These are phyloP conservation scores for Aspergillus bridgeri DNA, from an alignment of 495 filamentous ascomycete genomes.

Conservation along the genomic window DNA sequence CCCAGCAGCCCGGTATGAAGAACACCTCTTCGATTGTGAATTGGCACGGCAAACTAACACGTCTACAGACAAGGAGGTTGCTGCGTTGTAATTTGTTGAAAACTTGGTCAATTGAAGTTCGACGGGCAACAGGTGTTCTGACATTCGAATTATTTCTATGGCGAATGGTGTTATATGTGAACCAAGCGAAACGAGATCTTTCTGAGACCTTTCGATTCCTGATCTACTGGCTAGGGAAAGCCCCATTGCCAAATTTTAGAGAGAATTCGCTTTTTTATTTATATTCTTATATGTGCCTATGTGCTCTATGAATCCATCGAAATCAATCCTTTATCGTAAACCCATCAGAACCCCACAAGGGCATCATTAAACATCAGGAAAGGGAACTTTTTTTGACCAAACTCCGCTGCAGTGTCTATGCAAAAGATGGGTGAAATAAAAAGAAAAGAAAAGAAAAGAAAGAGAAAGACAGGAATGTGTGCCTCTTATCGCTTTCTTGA, in stretches of 20 bases:
- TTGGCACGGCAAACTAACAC: slow-evolving; percentile 12
- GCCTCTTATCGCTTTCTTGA: slow-evolving; percentile 62
- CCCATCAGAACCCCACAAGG: slow-evolving; percentile 16
- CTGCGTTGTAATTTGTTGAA: slow-evolving; percentile 26
- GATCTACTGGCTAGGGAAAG: slow-evolving; percentile 2
- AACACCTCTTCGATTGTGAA: background rate
- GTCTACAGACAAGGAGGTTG: slow-evolving; percentile 26
- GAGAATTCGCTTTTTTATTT: slow-evolving; percentile 11
- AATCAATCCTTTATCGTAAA: slow-evolving; percentile 19
- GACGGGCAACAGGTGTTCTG: slow-evolving; percentile 30
- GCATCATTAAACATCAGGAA: slow-evolving; percentile 7
- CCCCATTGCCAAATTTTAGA: slow-evolving; percentile 2
- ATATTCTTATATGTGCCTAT: slow-evolving; percentile 16
- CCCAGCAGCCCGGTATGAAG: slow-evolving; percentile 62
- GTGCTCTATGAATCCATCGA: slow-evolving; percentile 15
- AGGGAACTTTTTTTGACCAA: slow-evolving; percentile 34
- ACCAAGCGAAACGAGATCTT: slow-evolving; percentile 1
- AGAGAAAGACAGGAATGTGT: background rate
- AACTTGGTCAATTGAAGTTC: slow-evolving; percentile 16
- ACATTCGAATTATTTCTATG: slow-evolving; percentile 33
- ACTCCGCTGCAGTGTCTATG: slow-evolving; percentile 30
- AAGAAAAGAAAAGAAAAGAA: slow-evolving; percentile 11
- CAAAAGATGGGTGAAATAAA: slow-evolving; percentile 25
- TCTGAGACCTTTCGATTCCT: background rate
- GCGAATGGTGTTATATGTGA: slow-evolving; percentile 48